phyloP scores from a whole-genome alignment of 2,329 filamentous ascomycete species.

The Magnaporthiopsis incrustans region DNA sequence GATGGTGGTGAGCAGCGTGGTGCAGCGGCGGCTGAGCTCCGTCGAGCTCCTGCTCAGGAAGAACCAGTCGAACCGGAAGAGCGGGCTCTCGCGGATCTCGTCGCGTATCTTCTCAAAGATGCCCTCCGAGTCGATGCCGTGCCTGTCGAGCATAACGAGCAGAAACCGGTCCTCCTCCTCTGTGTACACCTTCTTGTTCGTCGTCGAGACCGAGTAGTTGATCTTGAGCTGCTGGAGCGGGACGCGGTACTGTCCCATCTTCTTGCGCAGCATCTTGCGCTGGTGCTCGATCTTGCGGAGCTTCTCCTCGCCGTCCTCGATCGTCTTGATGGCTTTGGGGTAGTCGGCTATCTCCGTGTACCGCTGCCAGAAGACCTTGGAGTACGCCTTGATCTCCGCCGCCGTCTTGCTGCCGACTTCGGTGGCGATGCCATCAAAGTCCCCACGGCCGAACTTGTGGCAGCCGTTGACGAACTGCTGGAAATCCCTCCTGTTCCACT shows the following conservation, averaged over 20 bases:
- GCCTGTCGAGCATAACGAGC: slow-evolving; percentile 84
- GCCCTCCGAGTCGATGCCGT: slow-evolving; percentile 83
- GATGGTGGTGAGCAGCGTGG: slow-evolving; percentile 87
- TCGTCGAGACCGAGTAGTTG: slow-evolving; percentile 97
- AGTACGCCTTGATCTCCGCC: slow-evolving; percentile 81
- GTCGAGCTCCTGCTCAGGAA: slow-evolving; percentile 90
- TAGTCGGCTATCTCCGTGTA: slow-evolving; percentile 88
- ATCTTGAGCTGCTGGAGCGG: slow-evolving; percentile 96
- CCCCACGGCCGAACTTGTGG: slow-evolving; percentile 80
- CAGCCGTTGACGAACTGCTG: slow-evolving; percentile 97
- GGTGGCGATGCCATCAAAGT: slow-evolving; percentile 75
- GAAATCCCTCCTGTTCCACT: slow-evolving; percentile 97
- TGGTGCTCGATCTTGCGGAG: slow-evolving; percentile 85
- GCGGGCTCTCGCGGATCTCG: slow-evolving; percentile 85
- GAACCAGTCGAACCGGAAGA: slow-evolving; percentile 99
- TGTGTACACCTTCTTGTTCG: slow-evolving; percentile 99
- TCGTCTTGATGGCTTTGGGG: slow-evolving; percentile 77
- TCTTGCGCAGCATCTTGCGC: slow-evolving; percentile 86
- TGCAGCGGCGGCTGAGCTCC: slow-evolving; percentile 87
- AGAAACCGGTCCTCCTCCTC: slow-evolving; percentile 97
- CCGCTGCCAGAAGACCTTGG: slow-evolving; percentile 93
- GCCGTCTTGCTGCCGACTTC: slow-evolving; percentile 88
- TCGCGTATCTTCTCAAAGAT: slow-evolving; percentile 95
- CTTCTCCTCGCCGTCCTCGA: slow-evolving; percentile 89
- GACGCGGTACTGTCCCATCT: slow-evolving; percentile 94